Conservation (phyloP, 2,329 filamentous ascomycete genomes). For the Monilinia vaccinii-corymbosi region DNA sequence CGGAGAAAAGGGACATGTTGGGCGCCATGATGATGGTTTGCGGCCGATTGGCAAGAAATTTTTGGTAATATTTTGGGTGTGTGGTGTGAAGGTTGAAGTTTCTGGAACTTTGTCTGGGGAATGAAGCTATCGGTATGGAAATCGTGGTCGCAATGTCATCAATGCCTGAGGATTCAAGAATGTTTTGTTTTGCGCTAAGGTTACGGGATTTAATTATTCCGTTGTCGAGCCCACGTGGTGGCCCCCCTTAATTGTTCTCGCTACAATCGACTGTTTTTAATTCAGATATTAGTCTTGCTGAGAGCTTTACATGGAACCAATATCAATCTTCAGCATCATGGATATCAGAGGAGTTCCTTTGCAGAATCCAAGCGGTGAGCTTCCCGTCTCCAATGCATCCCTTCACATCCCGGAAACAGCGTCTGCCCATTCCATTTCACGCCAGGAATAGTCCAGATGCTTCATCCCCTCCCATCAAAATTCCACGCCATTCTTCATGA, state of each 20-base stretch:
- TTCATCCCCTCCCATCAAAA: background rate
- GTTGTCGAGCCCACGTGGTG: background rate
- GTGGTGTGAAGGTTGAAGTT: background rate
- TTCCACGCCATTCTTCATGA: background rate
- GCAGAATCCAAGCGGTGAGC: background rate
- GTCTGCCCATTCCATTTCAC: background rate
- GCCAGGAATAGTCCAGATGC: background rate
- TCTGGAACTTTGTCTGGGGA: background rate
- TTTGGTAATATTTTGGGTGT: background rate
- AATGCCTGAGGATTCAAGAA: background rate
- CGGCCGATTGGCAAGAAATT: background rate
- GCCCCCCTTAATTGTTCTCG: background rate
- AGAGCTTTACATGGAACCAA: background rate
- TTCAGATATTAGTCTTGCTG: background rate
- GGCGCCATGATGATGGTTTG: conserved; percentile 50
- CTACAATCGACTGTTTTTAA: background rate
- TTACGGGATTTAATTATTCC: background rate
- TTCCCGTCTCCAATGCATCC: background rate
- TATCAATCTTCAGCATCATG: background rate
- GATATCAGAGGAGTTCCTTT: background rate
- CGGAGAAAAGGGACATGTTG: conserved; percentile 65
- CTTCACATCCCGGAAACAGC: background rate
- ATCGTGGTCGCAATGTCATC: conserved; percentile 9
- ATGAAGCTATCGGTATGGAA: conserved; percentile 7
- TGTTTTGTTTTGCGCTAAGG: no score